Percentiles rank a stretch among this genome's conserved stretches.
These are phyloP conservation scores for Microsporum ferrugineum DNA, from an alignment of 2,329 filamentous ascomycete species.

Conservation along the genomic window DNA sequence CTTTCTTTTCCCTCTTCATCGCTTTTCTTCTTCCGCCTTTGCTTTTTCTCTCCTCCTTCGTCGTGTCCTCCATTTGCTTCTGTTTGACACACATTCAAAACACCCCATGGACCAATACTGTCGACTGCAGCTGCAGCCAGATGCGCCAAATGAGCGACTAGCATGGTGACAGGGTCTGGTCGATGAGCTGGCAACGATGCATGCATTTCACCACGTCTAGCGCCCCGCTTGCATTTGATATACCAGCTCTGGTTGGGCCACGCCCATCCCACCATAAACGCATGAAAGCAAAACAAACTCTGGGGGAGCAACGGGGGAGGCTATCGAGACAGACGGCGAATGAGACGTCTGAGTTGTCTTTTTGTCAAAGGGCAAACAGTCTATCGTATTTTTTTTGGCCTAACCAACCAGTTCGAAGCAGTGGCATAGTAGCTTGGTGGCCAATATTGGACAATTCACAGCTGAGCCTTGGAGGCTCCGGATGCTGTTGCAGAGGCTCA, in stretches of 20 bases:
- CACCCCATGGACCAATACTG: background rate
- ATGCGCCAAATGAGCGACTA: slow-evolving; percentile 12
- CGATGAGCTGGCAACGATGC: slow-evolving; percentile 20
- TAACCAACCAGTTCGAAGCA: background rate
- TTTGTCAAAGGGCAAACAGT: background rate
- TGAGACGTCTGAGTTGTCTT: background rate
- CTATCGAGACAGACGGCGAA: background rate
- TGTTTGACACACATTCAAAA: background rate
- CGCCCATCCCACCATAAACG: slow-evolving; percentile 3
- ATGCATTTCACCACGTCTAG: slow-evolving; percentile 11
- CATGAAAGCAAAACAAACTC: slow-evolving; percentile 5
- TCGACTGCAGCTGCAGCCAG: slow-evolving; percentile 4
- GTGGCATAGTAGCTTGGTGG: background rate
- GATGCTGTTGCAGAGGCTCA: background rate
- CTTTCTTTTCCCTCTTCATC: background rate
- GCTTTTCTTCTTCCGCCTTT: background rate
- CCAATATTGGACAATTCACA: background rate
- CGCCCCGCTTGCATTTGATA: slow-evolving; percentile 3
- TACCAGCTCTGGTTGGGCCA: background rate
- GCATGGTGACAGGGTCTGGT: slow-evolving; percentile 11
- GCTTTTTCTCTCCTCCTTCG: background rate
- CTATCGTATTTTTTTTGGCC: background rate
- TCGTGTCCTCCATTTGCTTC: background rate
- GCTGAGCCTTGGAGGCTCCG: background rate
- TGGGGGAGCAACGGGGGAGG: background rate